phyloP scores from a whole-genome alignment of 306 rosid species.

The Malus fusca region DNA sequence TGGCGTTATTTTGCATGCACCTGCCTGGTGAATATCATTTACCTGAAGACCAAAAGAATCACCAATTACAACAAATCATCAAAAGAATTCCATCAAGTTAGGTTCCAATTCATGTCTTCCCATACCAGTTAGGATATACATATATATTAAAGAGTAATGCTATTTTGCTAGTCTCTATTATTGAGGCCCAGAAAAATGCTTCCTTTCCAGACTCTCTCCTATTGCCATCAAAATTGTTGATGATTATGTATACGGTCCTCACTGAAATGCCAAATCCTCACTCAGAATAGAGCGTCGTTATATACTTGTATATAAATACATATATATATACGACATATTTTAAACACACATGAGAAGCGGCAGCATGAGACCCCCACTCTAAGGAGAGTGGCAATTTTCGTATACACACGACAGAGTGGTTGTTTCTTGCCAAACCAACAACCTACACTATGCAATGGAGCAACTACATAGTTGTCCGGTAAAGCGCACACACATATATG shows the following conservation, averaged over 20 bases:
- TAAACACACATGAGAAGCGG: neutral
- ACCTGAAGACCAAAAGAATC: conserved; percentile 40
- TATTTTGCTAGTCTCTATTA: neutral
- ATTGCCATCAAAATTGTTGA: neutral
- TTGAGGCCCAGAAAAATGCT: neutral
- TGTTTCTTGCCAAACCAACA: neutral
- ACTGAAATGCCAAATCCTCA: neutral
- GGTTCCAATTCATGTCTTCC: neutral
- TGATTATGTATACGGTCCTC: neutral
- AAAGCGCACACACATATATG: neutral
- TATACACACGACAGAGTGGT: neutral
- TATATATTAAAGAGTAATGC: neutral
- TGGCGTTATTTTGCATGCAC: conserved; percentile 81
- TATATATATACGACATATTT: neutral
- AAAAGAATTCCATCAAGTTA: neutral
- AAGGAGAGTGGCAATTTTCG: neutral
- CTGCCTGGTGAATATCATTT: conserved; percentile 63
- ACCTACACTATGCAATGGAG: neutral
- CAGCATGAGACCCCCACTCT: neutral
- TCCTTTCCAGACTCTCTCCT: neutral
- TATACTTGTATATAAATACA: neutral
- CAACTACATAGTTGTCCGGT: neutral
- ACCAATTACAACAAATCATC: neutral
- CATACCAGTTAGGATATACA: neutral
- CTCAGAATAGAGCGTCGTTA: neutral